A percentile compares a stretch with the other conserved stretches of the same genome.
phyloP scores from a whole-genome alignment of 345 rosid species.

The Salix purpurea region DNA sequence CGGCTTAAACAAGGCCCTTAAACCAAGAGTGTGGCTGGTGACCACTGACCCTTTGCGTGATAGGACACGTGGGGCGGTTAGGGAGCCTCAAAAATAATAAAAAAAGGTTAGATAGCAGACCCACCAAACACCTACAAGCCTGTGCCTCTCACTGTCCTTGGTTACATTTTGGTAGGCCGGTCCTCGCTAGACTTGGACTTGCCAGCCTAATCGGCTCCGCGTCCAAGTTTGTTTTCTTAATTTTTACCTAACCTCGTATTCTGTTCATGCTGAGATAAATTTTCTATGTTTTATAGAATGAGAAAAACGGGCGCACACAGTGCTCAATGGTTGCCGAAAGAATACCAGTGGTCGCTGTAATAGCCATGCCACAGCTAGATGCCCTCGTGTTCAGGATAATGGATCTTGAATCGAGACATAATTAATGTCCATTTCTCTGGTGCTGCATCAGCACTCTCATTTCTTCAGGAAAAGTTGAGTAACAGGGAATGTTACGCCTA shows the following conservation, averaged over 20 bases:
- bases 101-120: not conserved
- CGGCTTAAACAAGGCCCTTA: not conserved
- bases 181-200: not conserved
- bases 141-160: not conserved
- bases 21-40: not conserved
- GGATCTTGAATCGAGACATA: not conserved
- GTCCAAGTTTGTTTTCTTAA: not conserved
- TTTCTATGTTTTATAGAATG: not conserved
- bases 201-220: not conserved
- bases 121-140: not conserved
- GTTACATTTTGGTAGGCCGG: not conserved
- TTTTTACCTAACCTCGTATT: not conserved
- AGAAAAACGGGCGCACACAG: not conserved
- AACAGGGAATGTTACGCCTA: not conserved
- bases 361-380: not conserved
- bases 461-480: not conserved
- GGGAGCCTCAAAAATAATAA: slow-evolving; percentile 5
- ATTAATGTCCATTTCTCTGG: not conserved
- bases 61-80: slow-evolving; percentile 36
- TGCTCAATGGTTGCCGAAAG: not conserved
- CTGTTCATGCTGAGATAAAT: not conserved
- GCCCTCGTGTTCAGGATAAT: not conserved
- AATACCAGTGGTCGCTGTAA: not conserved
- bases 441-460: not conserved
- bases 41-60: slow-evolving; percentile 17